phyloP scores from a whole-genome alignment of 192 early-diverging fungal genomes.

The Linnemannia hyalina region DNA sequence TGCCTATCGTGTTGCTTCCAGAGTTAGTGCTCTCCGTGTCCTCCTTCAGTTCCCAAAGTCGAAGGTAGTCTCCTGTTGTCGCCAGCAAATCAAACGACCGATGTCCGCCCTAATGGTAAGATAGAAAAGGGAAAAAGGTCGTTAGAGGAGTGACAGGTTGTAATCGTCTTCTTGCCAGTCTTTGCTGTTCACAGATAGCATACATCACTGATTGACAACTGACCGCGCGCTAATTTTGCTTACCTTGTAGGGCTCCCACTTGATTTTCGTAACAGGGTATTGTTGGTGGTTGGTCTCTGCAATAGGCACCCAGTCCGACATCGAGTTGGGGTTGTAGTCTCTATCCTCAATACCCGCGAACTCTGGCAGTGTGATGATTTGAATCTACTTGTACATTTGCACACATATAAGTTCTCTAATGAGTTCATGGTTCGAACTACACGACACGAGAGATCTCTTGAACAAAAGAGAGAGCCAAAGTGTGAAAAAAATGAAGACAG shows the following conservation, averaged over 20 bases:
- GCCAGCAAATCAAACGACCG: slow-evolving; percentile 82
- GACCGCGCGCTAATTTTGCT: background rate
- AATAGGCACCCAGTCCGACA: slow-evolving; percentile 77
- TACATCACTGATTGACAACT: background rate
- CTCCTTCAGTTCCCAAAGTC: slow-evolving; percentile 90
- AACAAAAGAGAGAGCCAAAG: background rate
- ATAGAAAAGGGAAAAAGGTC: slow-evolving; percentile 3
- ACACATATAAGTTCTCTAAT: background rate
- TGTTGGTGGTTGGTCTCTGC: slow-evolving; percentile 82
- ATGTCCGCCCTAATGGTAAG: slow-evolving; percentile 35
- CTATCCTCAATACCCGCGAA: slow-evolving; percentile 46
- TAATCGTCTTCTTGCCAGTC: background rate
- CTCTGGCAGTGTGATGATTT: slow-evolving; percentile 73
- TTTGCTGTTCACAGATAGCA: background rate
- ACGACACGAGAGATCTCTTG: too few relatives aligned
- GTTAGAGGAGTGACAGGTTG: background rate
- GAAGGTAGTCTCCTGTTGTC: slow-evolving; percentile 87
- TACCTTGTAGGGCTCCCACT: slow-evolving; percentile 87
- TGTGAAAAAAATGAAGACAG: background rate
- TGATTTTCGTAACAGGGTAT: slow-evolving; percentile 93
- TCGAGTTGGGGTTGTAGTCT: slow-evolving; percentile 51
- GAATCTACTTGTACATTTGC: slow-evolving; percentile 58
- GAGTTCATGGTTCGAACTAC: background rate
- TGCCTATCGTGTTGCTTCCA: slow-evolving; percentile 56
- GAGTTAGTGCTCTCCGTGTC: slow-evolving; percentile 52